A percentile compares a stretch with the other conserved stretches of the same genome.
These are phyloP conservation scores for Cryomyces minteri DNA, from an alignment of 495 filamentous ascomycete species.

Conservation along the genomic window DNA sequence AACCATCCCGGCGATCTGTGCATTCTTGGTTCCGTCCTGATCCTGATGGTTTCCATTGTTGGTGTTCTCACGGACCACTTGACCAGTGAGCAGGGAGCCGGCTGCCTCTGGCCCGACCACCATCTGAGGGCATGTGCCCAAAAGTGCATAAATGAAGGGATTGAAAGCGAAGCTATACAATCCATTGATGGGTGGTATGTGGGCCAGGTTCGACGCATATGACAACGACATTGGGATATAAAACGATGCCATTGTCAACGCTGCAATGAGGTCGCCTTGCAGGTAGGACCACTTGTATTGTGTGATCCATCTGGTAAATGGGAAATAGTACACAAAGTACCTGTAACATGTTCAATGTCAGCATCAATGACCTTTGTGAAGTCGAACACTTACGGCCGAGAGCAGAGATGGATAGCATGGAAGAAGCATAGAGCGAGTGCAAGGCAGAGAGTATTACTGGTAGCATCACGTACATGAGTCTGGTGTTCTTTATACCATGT, in stretches of 20 bases:
- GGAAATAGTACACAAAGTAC: constrained; percentile 88
- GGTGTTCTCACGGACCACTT: constrained; percentile 63
- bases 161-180: constrained; percentile 89
- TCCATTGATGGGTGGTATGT: constrained; percentile 88
- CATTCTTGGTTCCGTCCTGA: constrained; percentile 48
- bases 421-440: not conserved
- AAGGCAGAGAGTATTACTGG: not conserved
- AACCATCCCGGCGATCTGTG: constrained; percentile 73
- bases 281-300: constrained; percentile 71
- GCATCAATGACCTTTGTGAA: constrained; percentile 4
- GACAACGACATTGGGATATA: constrained; percentile 97
- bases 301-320: constrained; percentile 69
- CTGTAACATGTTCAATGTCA: constrained; percentile 25
- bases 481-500: constrained; percentile 38
- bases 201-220: constrained; percentile 80
- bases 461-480: constrained; percentile 31
- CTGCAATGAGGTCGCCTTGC: constrained; percentile 69
- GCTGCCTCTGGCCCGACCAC: constrained; percentile 93
- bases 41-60: constrained; percentile 50
- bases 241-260: constrained; percentile 84
- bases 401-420: not conserved
- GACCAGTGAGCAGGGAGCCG: constrained; percentile 75
- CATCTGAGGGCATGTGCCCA: constrained; percentile 83
- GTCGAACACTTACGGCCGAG: not conserved
- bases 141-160: constrained; percentile 72